Evolutionary conservation across 257 asterid species (phyloP).

Genomic region (Ajuga chamaepitys): DNA sequence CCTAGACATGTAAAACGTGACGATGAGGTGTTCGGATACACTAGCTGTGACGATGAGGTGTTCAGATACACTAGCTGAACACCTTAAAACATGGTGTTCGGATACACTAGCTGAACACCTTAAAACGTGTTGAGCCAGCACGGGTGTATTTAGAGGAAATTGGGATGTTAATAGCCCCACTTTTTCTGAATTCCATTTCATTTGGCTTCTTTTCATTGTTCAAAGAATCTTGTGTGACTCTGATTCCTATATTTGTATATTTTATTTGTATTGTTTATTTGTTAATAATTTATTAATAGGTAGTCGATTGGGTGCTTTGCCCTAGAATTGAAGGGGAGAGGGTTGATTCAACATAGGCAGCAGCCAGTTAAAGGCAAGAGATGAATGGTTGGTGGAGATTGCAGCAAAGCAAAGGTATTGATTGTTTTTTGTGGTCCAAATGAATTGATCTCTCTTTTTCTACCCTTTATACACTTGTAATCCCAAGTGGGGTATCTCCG

Average conservation of each 20-base stretch:
- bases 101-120: too few relatives aligned
- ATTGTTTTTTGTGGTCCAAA: conserved; percentile 15
- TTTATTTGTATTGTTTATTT: not conserved
- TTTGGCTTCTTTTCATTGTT: conserved; percentile 11
- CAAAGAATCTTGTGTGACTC: not conserved
- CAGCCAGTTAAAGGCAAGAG: conserved; percentile 13
- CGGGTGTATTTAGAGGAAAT: too few relatives aligned
- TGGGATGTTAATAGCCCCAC: too few relatives aligned
- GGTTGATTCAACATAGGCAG: conserved; percentile 20
- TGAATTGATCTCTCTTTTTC: conserved; percentile 2
- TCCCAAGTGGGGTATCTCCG: conserved; percentile 22
- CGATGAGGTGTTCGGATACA: too few relatives aligned
- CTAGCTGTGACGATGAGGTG: too few relatives aligned
- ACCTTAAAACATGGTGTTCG: too few relatives aligned
- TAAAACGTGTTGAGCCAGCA: too few relatives aligned
- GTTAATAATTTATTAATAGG: not conserved
- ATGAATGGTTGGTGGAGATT: conserved; percentile 16
- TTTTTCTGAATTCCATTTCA: conserved; percentile 7
- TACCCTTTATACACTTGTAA: conserved; percentile 15
- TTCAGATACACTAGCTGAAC: too few relatives aligned
- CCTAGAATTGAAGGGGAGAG: not conserved
- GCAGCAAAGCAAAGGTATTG: conserved; percentile 9
- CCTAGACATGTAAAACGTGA: too few relatives aligned
- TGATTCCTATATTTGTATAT: not conserved
- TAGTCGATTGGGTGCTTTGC: not conserved